Evolutionary conservation across 2,329 filamentous ascomycete species (phyloP), one percentile per base, ranked within the genome.

Genomic region (Sclerotinia borealis): DNA sequence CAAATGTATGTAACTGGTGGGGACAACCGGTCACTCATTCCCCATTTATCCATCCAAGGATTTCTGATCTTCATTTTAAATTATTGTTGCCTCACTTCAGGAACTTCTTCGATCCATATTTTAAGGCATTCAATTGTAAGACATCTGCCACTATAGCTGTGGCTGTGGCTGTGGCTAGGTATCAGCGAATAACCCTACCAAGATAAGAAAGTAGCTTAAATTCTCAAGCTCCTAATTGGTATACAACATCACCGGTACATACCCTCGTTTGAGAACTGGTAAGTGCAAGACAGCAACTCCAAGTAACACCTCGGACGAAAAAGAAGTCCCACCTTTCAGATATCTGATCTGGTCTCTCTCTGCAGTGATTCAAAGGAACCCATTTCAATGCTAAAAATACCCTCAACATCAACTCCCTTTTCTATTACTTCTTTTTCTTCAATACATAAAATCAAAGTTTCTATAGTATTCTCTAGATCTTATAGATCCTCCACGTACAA

Each of bases 401-500:
- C 36, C 22, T 47, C 61, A 47, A 52, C 36, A 60, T 47, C 55
- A 22, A 27, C 52, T 27, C 22, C 48, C 17, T 15, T 45, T 36
- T n/a, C 54, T 15, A 4, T 48, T 10, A 36, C 45, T 34, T 27
- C 61, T 17, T 3, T 22, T 37, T 43, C 27, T 19, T 10, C 27
- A 27, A 29, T 25, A 22, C 29, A 34, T 2, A 36, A 34, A 41
- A 22, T 37, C 22, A 59, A 8, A 45, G 2, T 34, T 43, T 13
- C 37, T 45, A 45, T 36, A 27, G 19, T 52, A n/a, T 47, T 60
- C 19, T 29, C 5, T 22, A 51, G 54, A 60, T 59, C 27, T 25
- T 60, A 63, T 11, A 58, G 31, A 9, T 22, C 61, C 15, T 37
- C 39, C 37, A 36, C 59, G 8, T 51, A 64, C 64, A 71, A 56